These are phyloP conservation scores for Albizia julibrissin DNA, from an alignment of 306 rosid species.

Conservation along the genomic window DNA sequence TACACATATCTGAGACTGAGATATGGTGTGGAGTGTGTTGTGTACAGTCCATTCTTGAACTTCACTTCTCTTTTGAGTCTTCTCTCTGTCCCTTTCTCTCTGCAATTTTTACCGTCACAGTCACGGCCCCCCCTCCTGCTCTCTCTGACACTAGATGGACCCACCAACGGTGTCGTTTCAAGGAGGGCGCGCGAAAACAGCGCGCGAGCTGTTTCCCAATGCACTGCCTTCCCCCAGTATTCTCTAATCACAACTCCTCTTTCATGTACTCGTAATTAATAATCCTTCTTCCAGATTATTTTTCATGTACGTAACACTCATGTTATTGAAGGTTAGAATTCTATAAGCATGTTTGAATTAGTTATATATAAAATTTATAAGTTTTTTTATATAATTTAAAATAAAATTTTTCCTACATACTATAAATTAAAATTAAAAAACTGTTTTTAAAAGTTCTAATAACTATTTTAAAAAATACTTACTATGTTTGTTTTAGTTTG, in stretches of 20 bases:
- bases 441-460: too few relatives aligned
- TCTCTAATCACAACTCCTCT: neutral
- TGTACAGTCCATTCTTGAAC: neutral
- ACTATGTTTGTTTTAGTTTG: too few relatives aligned
- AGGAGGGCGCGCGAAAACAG: conserved; percentile 50
- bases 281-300: neutral
- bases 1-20: neutral
- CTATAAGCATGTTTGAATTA: too few relatives aligned
- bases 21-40: neutral
- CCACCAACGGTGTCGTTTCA: conserved; percentile 40
- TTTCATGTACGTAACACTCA: neutral
- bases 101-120: conserved; percentile 24
- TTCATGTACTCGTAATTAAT: neutral
- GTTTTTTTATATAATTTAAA: too few relatives aligned
- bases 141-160: conserved; percentile 9
- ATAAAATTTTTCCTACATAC: too few relatives aligned
- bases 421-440: too few relatives aligned
- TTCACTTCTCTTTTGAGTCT: conserved; percentile 28
- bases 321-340: neutral
- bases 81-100: conserved; percentile 19
- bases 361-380: too few relatives aligned
- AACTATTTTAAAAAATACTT: too few relatives aligned
- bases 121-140: neutral
- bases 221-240: conserved; percentile 25
- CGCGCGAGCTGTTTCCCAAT: conserved; percentile 64